These are phyloP conservation scores for Nothophaeocryptopus gaeumannii DNA, from an alignment of 2,329 filamentous ascomycete species.

Conservation along the genomic window DNA sequence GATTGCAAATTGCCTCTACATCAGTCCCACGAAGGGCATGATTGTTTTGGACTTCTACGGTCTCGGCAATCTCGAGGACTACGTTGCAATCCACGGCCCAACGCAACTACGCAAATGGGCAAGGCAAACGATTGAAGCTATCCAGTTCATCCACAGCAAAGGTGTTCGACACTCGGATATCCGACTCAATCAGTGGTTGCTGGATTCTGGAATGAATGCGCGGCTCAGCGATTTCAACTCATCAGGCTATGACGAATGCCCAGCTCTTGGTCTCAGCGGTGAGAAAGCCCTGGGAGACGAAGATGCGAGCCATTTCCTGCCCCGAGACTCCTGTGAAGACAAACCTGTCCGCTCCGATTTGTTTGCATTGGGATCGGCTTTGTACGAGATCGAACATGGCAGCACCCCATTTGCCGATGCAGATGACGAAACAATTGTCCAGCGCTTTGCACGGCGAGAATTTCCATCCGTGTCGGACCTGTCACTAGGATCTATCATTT, in stretches of 20 bases:
- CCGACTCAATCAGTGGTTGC: conserved; percentile 8
- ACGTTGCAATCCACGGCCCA: background rate
- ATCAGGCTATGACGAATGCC: conserved; percentile 4
- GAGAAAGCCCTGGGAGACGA: background rate
- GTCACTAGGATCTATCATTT: background rate
- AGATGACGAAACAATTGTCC: conserved; percentile 1
- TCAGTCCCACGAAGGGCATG: conserved; percentile 1
- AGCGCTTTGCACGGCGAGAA: background rate
- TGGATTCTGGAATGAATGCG: conserved; percentile 8
- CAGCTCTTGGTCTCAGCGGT: background rate
- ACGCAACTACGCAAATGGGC: conserved; percentile 1
- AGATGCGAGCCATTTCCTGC: background rate
- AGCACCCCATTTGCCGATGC: background rate
- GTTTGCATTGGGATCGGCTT: conserved; percentile 6
- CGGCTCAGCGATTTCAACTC: conserved; percentile 12
- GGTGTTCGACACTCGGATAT: conserved; percentile 9
- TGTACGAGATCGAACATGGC: conserved; percentile 5
- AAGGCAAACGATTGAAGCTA: conserved; percentile 4
- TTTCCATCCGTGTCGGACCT: background rate
- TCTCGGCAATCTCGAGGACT: conserved; percentile 1
- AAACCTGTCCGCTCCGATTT: conserved; percentile 1
- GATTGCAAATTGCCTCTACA: conserved; percentile 4
- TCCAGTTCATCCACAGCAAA: conserved; percentile 5
- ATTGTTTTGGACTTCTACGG: conserved; percentile 2
- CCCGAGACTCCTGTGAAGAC: background rate